Base-by-base conservation (phyloP, 139 green algal species). In the Helicosporidium sp. region DNA sequence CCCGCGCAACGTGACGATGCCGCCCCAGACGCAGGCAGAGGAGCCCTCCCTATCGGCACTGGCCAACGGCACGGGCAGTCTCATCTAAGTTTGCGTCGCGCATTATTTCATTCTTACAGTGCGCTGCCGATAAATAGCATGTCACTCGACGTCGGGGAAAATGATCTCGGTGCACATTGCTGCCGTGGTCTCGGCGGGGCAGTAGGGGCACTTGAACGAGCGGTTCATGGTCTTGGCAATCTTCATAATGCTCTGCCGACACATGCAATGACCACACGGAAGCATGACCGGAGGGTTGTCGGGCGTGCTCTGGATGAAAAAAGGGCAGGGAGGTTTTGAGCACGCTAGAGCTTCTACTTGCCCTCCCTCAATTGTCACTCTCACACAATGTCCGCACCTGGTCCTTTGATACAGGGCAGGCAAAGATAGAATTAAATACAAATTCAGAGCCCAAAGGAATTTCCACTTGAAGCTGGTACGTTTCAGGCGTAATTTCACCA, bases 121-220 rank as follows among this genome's bases (percentile, higher is more conserved):
- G n/a, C n/a, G n/a, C n/a, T n/a, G n/a, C n/a, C n/a, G n/a, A n/a
- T n/a, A n/a, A n/a, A n/a, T n/a, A n/a, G n/a, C n/a, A n/a, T n/a
- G n/a, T n/a, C n/a, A n/a, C n/a, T n/a, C n/a, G n/a, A n/a, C n/a
- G n/a, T n/a, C n/a, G 19, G 76, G 76, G 52, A 93, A 87, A 12
- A 73, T 52, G 1, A 93, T 55, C 31, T 68, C 46, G 16, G 57
- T 57, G 47, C 77, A 78, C n/a, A 75, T 55, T 15, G 66, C 57
- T 19, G 55, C 35, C 5, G 68, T 71, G 12, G 74, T 67, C 60
- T 96, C 87, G 26, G 62, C 46, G 0, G 87, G 87, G 70, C 87
- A 96, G 57, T 96, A 96, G 0, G 87, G 87, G 65, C 87, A 96
- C 62, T 94, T 94, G 68, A 94, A 94, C 20, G 52, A 26, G 3